Percentiles rank a stretch among this genome's conserved stretches.
These are phyloP conservation scores for Colletotrichum lupini DNA, from an alignment of 2,329 filamentous ascomycete genomes.

Conservation along the genomic window DNA sequence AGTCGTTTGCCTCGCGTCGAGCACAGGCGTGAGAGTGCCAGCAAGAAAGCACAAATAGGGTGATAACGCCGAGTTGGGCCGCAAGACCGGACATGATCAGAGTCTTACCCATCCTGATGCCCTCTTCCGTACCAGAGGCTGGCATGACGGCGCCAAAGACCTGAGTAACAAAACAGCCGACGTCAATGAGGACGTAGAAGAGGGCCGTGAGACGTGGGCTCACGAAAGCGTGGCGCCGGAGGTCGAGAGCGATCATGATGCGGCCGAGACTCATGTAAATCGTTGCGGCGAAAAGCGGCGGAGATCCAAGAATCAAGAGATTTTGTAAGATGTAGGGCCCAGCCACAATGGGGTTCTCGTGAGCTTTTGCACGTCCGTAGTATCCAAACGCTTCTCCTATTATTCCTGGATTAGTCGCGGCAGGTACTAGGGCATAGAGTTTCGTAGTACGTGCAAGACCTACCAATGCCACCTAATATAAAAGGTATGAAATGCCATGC, in stretches of 20 bases:
- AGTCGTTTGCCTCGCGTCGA: background rate
- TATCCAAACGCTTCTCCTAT: constrained; percentile 34
- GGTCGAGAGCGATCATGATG: constrained; percentile 46
- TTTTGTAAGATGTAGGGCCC: constrained; percentile 50
- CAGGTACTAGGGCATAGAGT: no score
- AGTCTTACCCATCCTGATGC: constrained; percentile 34
- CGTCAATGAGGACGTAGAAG: constrained; percentile 59
- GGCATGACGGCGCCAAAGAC: constrained; percentile 46
- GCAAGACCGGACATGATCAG: constrained; percentile 51
- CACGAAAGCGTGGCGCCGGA: constrained; percentile 50
- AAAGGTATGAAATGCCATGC: constrained; percentile 20
- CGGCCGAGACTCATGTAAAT: constrained; percentile 55
- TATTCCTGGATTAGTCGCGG: no score
- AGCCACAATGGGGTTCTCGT: background rate
- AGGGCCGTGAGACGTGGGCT: constrained; percentile 52
- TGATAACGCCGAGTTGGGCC: constrained; percentile 62
- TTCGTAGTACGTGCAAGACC: background rate
- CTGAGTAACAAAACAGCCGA: constrained; percentile 56
- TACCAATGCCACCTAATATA: constrained; percentile 17
- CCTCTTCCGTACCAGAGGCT: constrained; percentile 33
- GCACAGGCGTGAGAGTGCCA: constrained; percentile 14
- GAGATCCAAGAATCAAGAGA: constrained; percentile 50
- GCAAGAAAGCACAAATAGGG: constrained; percentile 50
- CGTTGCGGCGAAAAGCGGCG: constrained; percentile 52
- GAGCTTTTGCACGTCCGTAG: constrained; percentile 22